Percentiles rank a stretch among this genome's conserved stretches.
Evolutionary conservation across 306 rosid species (phyloP).

Genomic region (Pyrus communis): DNA sequence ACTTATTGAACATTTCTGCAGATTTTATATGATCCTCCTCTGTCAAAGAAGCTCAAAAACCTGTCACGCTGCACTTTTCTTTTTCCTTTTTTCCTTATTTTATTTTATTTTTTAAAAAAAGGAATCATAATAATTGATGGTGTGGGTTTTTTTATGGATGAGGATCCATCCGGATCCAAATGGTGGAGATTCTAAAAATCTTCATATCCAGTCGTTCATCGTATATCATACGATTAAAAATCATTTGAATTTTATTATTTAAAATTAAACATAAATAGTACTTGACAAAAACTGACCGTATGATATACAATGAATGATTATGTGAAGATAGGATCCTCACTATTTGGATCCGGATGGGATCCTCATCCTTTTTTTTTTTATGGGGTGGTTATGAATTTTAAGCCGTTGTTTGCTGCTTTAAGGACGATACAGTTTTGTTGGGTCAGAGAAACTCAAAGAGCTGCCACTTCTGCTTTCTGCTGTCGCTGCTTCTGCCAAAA

Average conservation of each 20-base stretch:
- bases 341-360: no score
- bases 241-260: no score
- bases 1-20: not conserved
- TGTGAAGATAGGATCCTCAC: no score
- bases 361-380: not conserved
- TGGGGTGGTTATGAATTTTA: conserved; percentile 10
- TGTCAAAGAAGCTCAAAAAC: not conserved
- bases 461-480: not conserved
- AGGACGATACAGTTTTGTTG: conserved; percentile 25
- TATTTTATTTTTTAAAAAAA: not conserved
- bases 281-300: no score
- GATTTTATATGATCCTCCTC: not conserved
- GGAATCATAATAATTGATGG: not conserved
- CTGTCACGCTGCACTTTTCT: not conserved
- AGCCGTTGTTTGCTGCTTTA: conserved; percentile 25
- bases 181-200: accelerated
- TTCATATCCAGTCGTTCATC: no score
- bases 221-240: no score
- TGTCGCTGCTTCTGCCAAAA: not conserved
- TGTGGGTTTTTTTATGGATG: not conserved
- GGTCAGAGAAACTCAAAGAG: conserved; percentile 13
- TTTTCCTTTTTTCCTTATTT: not conserved
- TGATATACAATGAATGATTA: no score
- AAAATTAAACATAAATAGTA: no score
- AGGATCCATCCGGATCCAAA: no score